phyloP scores from a whole-genome alignment of 2,329 filamentous ascomycete genomes.

The Aurifilum marmelostoma region DNA sequence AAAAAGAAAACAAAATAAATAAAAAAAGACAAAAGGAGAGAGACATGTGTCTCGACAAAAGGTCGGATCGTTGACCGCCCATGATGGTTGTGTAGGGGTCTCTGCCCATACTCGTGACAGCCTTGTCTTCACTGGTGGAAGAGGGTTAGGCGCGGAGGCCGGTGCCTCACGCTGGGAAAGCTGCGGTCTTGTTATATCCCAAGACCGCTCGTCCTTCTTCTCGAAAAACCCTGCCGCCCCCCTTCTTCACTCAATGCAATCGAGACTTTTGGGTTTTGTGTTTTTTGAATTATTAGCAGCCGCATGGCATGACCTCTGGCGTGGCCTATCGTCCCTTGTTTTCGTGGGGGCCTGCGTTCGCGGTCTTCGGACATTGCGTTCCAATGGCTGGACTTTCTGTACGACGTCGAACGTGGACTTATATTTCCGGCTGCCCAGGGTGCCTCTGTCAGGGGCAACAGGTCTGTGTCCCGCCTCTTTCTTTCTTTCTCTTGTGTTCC shows the following conservation, averaged over 20 bases:
- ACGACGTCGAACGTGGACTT: slow-evolving; percentile 16
- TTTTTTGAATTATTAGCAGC: background rate
- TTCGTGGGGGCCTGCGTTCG: slow-evolving; percentile 23
- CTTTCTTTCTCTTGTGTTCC: slow-evolving; percentile 1
- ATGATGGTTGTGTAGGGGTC: background rate
- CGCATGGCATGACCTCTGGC: slow-evolving; percentile 32
- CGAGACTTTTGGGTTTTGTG: background rate
- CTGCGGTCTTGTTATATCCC: slow-evolving; percentile 36
- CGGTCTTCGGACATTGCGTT: slow-evolving; percentile 6
- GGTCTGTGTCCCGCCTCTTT: background rate
- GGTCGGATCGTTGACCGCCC: background rate
- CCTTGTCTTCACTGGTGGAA: background rate
- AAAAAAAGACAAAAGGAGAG: background rate
- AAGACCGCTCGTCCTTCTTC: slow-evolving; percentile 19
- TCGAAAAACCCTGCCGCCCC: background rate
- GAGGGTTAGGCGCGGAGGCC: background rate
- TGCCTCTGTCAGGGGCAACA: background rate
- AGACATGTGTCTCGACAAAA: background rate
- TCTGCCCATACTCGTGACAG: background rate
- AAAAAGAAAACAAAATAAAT: background rate
- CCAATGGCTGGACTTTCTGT: slow-evolving; percentile 12
- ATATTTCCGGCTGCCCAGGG: slow-evolving; percentile 20
- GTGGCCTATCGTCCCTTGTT: slow-evolving; percentile 23
- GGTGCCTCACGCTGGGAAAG: slow-evolving; percentile 9
- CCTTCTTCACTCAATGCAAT: background rate